Percentiles rank a stretch among this genome's conserved stretches.
These are phyloP conservation scores for Pterocarpus santalinus DNA, from an alignment of 306 rosid genomes.

Conservation along the genomic window DNA sequence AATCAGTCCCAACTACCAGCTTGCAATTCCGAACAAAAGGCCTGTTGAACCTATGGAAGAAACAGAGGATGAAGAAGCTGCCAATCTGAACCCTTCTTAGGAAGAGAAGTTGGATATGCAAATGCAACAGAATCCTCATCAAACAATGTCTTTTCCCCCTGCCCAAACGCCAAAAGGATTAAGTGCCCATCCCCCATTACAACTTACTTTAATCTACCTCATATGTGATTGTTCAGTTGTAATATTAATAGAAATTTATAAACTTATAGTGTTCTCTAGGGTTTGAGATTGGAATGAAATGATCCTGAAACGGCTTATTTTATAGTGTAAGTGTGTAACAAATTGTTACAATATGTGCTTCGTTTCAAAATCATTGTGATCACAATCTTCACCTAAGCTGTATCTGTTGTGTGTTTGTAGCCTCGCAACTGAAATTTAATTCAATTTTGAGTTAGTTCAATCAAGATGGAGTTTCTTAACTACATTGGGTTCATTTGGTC, in stretches of 20 bases:
- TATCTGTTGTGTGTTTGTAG: background rate
- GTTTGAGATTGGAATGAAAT: background rate
- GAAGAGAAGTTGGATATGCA: conserved; percentile 59
- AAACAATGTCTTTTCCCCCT: conserved; percentile 86
- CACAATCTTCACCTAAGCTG: background rate
- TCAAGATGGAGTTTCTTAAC: no score
- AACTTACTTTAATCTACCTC: conserved; percentile 22
- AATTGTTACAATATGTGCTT: no score
- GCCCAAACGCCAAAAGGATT: conserved; percentile 64
- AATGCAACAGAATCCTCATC: conserved; percentile 53
- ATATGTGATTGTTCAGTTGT: background rate
- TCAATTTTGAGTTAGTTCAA: background rate
- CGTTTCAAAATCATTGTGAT: no score
- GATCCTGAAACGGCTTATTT: background rate
- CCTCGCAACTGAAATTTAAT: background rate
- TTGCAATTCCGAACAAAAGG: conserved; percentile 78
- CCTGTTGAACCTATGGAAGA: conserved; percentile 70
- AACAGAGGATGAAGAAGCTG: conserved; percentile 74
- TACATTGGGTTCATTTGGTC: background rate
- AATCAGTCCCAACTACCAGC: conserved; percentile 81
- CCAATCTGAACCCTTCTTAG: conserved; percentile 60
- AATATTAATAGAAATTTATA: conserved; percentile 13
- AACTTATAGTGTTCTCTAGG: conserved; percentile 4
- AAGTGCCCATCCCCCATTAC: background rate
- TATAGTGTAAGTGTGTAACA: background rate